Evolutionary conservation across 768 basidiomycete species (phyloP).

Genomic region (Lentinula aciculospora): DNA sequence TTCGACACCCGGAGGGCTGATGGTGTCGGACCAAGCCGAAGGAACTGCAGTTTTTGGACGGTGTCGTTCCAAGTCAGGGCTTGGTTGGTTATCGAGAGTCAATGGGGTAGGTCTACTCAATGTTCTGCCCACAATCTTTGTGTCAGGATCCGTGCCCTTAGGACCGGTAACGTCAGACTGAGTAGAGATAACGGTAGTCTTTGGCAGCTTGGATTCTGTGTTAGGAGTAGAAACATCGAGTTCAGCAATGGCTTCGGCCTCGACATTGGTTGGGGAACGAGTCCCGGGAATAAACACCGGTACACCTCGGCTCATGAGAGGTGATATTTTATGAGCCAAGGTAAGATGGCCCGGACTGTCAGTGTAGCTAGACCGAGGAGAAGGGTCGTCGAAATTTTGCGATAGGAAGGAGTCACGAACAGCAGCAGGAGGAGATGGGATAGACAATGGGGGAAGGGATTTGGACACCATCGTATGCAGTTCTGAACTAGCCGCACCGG

Average conservation of each 20-base stretch:
- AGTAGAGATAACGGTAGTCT: not conserved
- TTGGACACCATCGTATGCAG: not conserved
- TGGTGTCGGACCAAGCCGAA: not conserved
- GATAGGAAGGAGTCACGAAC: conserved; percentile 1
- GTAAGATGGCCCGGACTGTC: conserved; percentile 27
- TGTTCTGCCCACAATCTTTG: not conserved
- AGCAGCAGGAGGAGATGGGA: not conserved
- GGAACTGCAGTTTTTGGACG: not conserved
- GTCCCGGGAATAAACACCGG: conserved; percentile 23
- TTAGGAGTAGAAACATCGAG: not conserved
- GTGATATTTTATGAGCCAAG: conserved; percentile 31
- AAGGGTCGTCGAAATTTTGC: conserved; percentile 31
- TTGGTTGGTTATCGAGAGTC: not conserved
- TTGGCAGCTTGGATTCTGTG: not conserved
- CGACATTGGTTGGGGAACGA: not conserved
- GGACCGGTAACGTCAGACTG: not conserved
- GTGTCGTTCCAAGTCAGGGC: not conserved
- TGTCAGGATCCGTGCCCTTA: not conserved
- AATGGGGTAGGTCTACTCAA: not conserved
- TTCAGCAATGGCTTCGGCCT: not conserved
- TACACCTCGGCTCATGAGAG: conserved; percentile 29
- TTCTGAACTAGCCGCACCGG: not conserved
- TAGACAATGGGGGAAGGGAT: not conserved
- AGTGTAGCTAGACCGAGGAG: not conserved
- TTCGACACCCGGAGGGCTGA: not conserved